Percentiles rank a stretch among this genome's conserved stretches.
These are phyloP conservation scores for Gleditsia sinensis DNA, from an alignment of 306 rosid species.

Conservation along the genomic window DNA sequence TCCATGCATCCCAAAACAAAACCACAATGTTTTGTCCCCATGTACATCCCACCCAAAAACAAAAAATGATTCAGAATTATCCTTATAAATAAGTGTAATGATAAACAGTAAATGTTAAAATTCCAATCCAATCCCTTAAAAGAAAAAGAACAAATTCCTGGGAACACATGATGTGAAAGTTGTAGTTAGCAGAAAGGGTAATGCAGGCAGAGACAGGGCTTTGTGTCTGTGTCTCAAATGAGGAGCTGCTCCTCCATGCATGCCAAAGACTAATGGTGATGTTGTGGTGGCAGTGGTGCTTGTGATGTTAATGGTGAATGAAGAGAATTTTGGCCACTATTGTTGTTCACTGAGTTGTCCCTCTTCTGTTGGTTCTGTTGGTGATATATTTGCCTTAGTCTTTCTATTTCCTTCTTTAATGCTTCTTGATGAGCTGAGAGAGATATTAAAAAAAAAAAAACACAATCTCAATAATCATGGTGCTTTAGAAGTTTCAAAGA, in stretches of 20 bases:
- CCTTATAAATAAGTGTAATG: slow-evolving; percentile 20
- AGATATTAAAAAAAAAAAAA: not conserved
- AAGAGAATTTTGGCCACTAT: no score
- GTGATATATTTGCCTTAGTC: slow-evolving; percentile 82
- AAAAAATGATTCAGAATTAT: slow-evolving; percentile 32
- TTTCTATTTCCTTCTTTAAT: slow-evolving; percentile 86
- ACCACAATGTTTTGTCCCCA: slow-evolving; percentile 39
- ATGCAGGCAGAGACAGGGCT: no score
- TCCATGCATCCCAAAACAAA: slow-evolving; percentile 46
- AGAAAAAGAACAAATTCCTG: no score
- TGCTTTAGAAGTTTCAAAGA: no score
- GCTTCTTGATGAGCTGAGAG: slow-evolving; percentile 92
- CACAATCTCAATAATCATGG: slow-evolving; percentile 17
- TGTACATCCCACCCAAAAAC: slow-evolving; percentile 19
- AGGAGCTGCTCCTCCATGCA: slow-evolving; percentile 48
- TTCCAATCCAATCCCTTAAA: slow-evolving; percentile 49
- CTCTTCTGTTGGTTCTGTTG: slow-evolving; percentile 75
- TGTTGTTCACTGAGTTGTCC: slow-evolving; percentile 34
- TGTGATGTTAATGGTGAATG: no score
- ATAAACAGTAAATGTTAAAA: slow-evolving; percentile 18
- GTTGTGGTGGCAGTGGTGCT: no score
- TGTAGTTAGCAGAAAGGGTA: no score
- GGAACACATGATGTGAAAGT: no score
- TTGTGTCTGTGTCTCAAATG: slow-evolving; percentile 32
- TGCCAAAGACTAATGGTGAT: slow-evolving; percentile 35